phyloP scores from a whole-genome alignment of 1,139 yeast genomes.

The Blastobotrys illinoisensis region DNA sequence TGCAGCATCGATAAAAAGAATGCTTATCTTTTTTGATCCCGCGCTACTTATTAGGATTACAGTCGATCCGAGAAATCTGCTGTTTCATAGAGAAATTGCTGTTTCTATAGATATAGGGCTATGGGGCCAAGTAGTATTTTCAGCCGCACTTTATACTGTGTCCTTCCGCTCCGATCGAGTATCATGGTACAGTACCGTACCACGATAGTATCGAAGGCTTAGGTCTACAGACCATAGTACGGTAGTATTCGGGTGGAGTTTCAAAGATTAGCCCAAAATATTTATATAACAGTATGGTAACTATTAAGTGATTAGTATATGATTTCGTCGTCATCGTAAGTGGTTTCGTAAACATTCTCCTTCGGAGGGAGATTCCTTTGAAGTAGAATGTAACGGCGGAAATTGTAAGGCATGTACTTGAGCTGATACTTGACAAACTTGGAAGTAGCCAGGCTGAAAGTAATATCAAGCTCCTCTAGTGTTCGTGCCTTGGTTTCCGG shows the following conservation, averaged over 20 bases:
- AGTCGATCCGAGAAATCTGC: too few relatives aligned
- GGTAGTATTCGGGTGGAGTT: too few relatives aligned
- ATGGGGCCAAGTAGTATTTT: too few relatives aligned
- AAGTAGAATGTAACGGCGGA: conserved; percentile 19
- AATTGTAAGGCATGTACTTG: conserved; percentile 29
- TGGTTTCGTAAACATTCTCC: conserved; percentile 18
- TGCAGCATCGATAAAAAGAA: not conserved
- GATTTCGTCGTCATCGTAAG: not conserved
- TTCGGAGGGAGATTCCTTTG: conserved; percentile 22
- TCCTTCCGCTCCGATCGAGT: too few relatives aligned
- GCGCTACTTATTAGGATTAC: not conserved
- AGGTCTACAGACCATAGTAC: too few relatives aligned
- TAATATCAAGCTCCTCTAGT: conserved; percentile 53
- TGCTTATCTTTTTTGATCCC: not conserved
- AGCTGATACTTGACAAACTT: conserved; percentile 34
- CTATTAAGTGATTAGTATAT: not conserved
- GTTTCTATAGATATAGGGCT: too few relatives aligned
- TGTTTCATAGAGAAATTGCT: too few relatives aligned
- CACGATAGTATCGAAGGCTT: too few relatives aligned
- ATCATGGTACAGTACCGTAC: too few relatives aligned
- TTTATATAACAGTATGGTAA: too few relatives aligned
- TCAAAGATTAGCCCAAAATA: not conserved
- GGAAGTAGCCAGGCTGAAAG: conserved; percentile 35
- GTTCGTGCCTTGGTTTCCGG: conserved; percentile 60
- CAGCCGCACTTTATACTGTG: too few relatives aligned